A percentile compares a stretch with the other conserved stretches of the same genome.
These are phyloP conservation scores for Periconia macrospinosa DNA, from an alignment of 2,329 filamentous ascomycete genomes.

Conservation along the genomic window DNA sequence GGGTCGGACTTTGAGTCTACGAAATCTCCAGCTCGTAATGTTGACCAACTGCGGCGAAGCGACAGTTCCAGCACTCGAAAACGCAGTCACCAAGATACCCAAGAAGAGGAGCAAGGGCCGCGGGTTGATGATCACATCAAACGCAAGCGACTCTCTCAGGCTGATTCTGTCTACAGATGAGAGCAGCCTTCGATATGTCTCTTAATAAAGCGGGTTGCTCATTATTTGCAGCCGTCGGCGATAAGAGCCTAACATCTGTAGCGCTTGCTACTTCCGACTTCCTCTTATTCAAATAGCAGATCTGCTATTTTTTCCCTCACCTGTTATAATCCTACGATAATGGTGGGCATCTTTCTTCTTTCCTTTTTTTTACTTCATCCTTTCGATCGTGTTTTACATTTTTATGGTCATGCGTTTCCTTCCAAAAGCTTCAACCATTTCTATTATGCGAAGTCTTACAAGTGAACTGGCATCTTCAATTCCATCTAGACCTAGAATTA, in stretches of 20 bases:
- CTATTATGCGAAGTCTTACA: neutral
- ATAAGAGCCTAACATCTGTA: neutral
- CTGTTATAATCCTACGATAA: no score
- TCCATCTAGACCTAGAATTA: neutral
- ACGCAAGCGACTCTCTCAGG: constrained; percentile 40
- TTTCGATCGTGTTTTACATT: no score
- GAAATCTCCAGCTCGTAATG: constrained; percentile 6
- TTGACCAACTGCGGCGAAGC: constrained; percentile 21
- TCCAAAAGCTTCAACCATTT: neutral
- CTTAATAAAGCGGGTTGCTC: neutral
- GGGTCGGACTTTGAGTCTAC: constrained; percentile 40
- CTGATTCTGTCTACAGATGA: constrained; percentile 42
- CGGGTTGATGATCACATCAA: constrained; percentile 42
- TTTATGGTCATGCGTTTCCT: neutral
- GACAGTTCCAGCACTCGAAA: constrained; percentile 39
- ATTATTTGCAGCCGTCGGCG: neutral
- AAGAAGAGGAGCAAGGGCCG: constrained; percentile 30
- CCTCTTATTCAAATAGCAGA: no score
- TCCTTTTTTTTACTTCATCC: no score
- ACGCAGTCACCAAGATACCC: constrained; percentile 40
- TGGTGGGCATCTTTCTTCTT: no score
- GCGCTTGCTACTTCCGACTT: no score
- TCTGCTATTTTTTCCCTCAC: no score
- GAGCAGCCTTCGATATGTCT: neutral
- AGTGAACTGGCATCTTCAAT: neutral